These are phyloP conservation scores for Cryphonectria parasitica DNA, from an alignment of 2,329 filamentous ascomycete species.

Conservation along the genomic window DNA sequence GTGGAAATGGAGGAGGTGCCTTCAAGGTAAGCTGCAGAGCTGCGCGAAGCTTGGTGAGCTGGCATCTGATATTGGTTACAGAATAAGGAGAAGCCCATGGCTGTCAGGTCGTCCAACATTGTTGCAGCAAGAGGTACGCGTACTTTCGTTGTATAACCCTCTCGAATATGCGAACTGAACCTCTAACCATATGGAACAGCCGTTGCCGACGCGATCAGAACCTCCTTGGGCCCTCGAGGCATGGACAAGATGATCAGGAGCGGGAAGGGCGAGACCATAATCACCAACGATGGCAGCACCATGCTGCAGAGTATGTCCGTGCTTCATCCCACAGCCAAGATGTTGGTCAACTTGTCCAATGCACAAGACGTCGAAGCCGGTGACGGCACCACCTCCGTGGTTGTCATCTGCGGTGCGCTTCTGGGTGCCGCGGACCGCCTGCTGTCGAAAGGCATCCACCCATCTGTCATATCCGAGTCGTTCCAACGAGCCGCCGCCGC, in stretches of 20 bases:
- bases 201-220: slow-evolving; percentile 96
- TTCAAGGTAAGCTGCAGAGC: slow-evolving; percentile 54
- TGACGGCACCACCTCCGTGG: slow-evolving; percentile 97
- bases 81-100: slow-evolving; percentile 98
- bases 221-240: slow-evolving; percentile 91
- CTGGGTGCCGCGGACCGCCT: slow-evolving; percentile 91
- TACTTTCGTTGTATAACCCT: slow-evolving; percentile 12
- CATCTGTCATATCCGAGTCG: slow-evolving; percentile 94
- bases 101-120: slow-evolving; percentile 95
- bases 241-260: slow-evolving; percentile 99
- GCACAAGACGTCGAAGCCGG: slow-evolving; percentile 98
- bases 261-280: slow-evolving; percentile 95
- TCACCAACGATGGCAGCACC: slow-evolving; percentile 99
- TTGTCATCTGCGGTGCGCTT: slow-evolving; percentile 95
- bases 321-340: slow-evolving; percentile 99
- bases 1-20: slow-evolving; percentile 51
- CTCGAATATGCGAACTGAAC: slow-evolving; percentile 15
- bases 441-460: slow-evolving; percentile 91
- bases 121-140: slow-evolving; percentile 86
- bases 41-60: slow-evolving; percentile 22
- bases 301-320: slow-evolving; percentile 99
- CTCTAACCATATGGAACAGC: slow-evolving; percentile 55
- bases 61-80: slow-evolving; percentile 45
- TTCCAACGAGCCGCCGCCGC: slow-evolving; percentile 94
- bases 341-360: slow-evolving; percentile 96